Evolutionary conservation across 1,284 basidiomycete species (phyloP).

Genomic region (Leccinum fallax): DNA sequence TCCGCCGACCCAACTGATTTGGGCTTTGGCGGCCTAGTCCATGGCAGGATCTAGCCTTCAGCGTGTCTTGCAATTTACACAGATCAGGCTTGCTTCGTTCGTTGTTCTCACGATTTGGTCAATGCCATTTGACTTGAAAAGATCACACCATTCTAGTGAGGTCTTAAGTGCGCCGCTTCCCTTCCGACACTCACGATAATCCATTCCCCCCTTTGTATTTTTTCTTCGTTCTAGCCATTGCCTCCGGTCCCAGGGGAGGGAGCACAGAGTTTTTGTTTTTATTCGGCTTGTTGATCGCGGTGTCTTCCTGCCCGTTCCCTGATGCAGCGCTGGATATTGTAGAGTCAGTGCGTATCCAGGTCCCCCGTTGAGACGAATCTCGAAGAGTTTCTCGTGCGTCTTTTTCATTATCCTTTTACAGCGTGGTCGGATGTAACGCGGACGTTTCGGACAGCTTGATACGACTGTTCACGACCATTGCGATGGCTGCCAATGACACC

Average conservation of each 20-base stretch:
- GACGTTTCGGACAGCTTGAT: not conserved
- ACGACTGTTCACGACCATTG: not conserved
- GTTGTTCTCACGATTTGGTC: not conserved
- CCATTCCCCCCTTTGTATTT: not conserved
- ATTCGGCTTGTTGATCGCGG: not conserved
- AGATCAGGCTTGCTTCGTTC: not conserved
- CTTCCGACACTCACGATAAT: not conserved
- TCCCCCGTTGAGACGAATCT: not conserved
- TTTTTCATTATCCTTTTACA: not conserved
- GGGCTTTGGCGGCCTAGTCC: not conserved
- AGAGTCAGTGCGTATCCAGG: not conserved
- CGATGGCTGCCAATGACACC: not conserved
- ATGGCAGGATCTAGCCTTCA: not conserved
- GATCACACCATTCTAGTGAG: not conserved
- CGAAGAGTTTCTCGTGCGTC: not conserved
- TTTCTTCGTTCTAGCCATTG: not conserved
- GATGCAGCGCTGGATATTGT: not conserved
- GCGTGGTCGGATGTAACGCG: not conserved
- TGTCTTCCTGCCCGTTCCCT: not conserved
- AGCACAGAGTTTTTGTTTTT: not conserved
- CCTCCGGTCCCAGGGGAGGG: not conserved
- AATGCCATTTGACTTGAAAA: not conserved
- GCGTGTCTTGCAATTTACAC: not conserved
- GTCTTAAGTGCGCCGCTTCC: not conserved
- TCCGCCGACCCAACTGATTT: not conserved